Percentiles rank a stretch among this genome's conserved stretches.
Conservation (phyloP, 441 rosid species). For the Populus hybrid region DNA sequence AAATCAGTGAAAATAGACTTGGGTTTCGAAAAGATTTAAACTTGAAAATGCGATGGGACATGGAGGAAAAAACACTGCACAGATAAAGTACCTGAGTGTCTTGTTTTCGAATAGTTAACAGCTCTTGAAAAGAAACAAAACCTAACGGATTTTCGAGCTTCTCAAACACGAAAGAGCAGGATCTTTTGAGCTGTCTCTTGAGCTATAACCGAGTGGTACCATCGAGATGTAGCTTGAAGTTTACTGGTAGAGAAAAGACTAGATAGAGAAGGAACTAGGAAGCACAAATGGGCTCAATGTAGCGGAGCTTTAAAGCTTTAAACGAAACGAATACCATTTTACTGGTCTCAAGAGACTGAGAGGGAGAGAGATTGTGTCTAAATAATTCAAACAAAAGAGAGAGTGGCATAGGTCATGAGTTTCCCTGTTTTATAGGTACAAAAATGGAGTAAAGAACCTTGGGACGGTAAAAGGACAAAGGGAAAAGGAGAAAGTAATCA, state of each 20-base stretch:
- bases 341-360: neutral
- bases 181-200: neutral
- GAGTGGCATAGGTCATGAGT: neutral
- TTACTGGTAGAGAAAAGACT: neutral
- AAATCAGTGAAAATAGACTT: neutral
- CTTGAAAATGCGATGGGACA: neutral
- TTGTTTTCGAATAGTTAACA: neutral
- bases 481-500: conserved; percentile 14
- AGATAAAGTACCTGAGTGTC: neutral
- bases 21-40: neutral
- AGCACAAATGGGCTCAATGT: neutral
- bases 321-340: neutral
- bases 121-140: neutral
- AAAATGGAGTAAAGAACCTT: conserved; percentile 7
- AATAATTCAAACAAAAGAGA: neutral
- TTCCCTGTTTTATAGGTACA: neutral
- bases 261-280: neutral
- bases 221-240: neutral
- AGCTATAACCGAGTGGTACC: neutral
- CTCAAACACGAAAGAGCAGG: neutral
- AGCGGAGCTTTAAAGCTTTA: neutral
- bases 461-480: conserved; percentile 19
- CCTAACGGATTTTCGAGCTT: neutral
- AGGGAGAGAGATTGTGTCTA: neutral
- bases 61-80: neutral